A percentile compares a stretch with the other conserved stretches of the same genome.
These are phyloP conservation scores for Westerdykella aurantiaca DNA, from an alignment of 2,329 filamentous ascomycete genomes.

Conservation along the genomic window DNA sequence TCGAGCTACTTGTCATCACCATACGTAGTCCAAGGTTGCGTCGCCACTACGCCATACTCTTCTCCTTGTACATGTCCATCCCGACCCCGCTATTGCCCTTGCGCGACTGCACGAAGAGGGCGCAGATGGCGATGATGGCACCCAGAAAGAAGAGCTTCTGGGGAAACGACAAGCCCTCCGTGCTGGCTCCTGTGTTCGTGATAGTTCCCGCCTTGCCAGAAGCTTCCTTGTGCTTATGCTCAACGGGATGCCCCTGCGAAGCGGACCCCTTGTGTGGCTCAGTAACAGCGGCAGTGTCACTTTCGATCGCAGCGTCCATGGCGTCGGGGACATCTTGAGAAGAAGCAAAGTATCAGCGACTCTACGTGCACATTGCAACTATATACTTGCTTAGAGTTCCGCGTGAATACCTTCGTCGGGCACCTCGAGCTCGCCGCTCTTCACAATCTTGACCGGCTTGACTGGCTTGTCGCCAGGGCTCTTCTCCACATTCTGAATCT, in stretches of 20 bases:
- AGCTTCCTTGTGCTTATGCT: slow-evolving; percentile 14
- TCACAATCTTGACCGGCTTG: slow-evolving; percentile 66
- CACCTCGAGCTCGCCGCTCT: slow-evolving; percentile 78
- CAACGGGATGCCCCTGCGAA: slow-evolving; percentile 18
- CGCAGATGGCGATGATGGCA: slow-evolving; percentile 40
- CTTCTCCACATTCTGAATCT: slow-evolving; percentile 69
- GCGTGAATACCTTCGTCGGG: slow-evolving; percentile 88
- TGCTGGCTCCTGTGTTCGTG: slow-evolving; percentile 1
- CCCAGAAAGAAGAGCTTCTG: slow-evolving; percentile 44
- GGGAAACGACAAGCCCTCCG: slow-evolving; percentile 38
- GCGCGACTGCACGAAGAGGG: slow-evolving; percentile 37
- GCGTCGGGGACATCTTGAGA: slow-evolving; percentile 42
- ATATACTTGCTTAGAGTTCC: slow-evolving; percentile 62
- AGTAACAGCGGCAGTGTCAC: slow-evolving; percentile 41
- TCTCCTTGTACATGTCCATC: slow-evolving; percentile 27
- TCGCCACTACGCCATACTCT: slow-evolving; percentile 35
- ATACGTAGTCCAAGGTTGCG: too few species aligned
- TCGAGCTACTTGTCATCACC: too few species aligned
- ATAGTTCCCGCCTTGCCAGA: not conserved
- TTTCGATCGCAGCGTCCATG: slow-evolving; percentile 37
- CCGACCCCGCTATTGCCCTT: slow-evolving; percentile 12
- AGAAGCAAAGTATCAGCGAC: slow-evolving; percentile 39
- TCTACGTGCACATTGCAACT: slow-evolving; percentile 29
- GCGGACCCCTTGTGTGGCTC: slow-evolving; percentile 1
- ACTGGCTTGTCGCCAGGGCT: slow-evolving; percentile 61